Conservation (phyloP, 306 rosid species). For the Cucumis hystrix region DNA sequence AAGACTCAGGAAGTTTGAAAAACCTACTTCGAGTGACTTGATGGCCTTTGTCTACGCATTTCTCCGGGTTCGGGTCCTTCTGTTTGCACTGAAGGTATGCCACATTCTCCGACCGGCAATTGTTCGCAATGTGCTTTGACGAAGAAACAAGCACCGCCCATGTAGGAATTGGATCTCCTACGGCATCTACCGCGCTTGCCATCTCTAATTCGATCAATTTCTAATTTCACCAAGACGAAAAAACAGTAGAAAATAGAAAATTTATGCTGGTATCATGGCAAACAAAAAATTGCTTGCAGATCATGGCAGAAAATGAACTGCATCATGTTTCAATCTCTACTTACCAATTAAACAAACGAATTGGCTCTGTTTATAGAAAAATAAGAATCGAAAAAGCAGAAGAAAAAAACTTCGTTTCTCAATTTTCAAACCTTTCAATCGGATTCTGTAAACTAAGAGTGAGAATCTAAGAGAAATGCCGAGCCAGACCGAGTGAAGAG, state of each 20-base stretch:
- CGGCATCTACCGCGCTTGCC: constrained; percentile 72
- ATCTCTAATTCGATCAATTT: constrained; percentile 23
- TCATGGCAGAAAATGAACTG: background rate
- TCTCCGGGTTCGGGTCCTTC: constrained; percentile 84
- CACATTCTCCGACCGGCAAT: constrained; percentile 68
- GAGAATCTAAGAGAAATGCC: no score
- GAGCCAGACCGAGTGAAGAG: no score
- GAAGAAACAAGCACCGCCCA: no score
- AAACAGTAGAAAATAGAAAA: background rate
- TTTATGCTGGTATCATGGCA: background rate
- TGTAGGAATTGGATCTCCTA: no score
- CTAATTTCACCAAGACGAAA: background rate
- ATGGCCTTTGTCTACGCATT: constrained; percentile 79
- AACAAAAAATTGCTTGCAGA: background rate
- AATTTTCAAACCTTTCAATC: background rate
- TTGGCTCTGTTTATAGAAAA: background rate
- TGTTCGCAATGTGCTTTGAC: constrained; percentile 38
- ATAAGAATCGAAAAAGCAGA: background rate
- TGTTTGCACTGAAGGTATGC: constrained; percentile 82
- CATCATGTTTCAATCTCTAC: background rate
- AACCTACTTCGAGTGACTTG: constrained; percentile 81
- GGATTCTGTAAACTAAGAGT: background rate
- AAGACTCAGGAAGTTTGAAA: no score
- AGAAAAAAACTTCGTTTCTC: background rate
- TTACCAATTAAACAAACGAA: background rate